phyloP scores from a whole-genome alignment of 352 stramenopile genomes.

The Globisporangium acanthophoron region DNA sequence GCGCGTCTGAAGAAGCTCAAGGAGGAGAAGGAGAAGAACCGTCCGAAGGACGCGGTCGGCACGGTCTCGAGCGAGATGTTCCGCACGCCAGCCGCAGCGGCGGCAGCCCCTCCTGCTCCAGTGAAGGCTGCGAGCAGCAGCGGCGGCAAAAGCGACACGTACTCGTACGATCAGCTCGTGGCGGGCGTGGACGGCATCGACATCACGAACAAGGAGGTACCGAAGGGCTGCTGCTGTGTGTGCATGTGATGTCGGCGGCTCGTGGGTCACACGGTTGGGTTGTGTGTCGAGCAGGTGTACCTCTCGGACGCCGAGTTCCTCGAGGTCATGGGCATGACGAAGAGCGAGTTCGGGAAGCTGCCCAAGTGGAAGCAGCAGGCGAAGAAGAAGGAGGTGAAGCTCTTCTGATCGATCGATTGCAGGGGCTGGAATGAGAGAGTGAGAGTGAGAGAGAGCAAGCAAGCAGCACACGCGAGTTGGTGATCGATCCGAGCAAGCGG shows the following conservation, averaged over 20 bases:
- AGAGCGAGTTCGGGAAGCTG: slow-evolving; percentile 51
- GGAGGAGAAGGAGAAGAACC: slow-evolving; percentile 73
- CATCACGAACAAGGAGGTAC: slow-evolving; percentile 64
- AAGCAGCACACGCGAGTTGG: too few species aligned
- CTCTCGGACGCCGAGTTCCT: slow-evolving; percentile 77
- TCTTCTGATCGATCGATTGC: slow-evolving; percentile 56
- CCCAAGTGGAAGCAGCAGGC: slow-evolving; percentile 86
- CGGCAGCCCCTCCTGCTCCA: slow-evolving; percentile 10
- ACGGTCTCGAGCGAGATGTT: slow-evolving; percentile 52
- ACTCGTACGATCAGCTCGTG: slow-evolving; percentile 61
- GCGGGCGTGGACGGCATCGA: slow-evolving; percentile 76
- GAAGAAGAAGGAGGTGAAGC: slow-evolving; percentile 82
- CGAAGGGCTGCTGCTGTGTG: slow-evolving; percentile 8
- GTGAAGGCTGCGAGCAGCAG: slow-evolving; percentile 3
- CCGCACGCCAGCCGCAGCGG: slow-evolving; percentile 4
- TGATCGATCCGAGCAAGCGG: too few species aligned
- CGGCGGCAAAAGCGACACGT: slow-evolving; percentile 28
- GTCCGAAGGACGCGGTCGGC: slow-evolving; percentile 44
- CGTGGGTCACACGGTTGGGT: neutral
- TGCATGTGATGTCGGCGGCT: neutral
- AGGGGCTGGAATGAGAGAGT: neutral
- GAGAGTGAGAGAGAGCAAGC: neutral
- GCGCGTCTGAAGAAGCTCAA: slow-evolving; percentile 72
- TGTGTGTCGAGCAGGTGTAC: slow-evolving; percentile 39
- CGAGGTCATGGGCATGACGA: slow-evolving; percentile 56